Base-by-base conservation (phyloP, 2,329 filamentous ascomycete species). In the Aspergillus sp. region DNA sequence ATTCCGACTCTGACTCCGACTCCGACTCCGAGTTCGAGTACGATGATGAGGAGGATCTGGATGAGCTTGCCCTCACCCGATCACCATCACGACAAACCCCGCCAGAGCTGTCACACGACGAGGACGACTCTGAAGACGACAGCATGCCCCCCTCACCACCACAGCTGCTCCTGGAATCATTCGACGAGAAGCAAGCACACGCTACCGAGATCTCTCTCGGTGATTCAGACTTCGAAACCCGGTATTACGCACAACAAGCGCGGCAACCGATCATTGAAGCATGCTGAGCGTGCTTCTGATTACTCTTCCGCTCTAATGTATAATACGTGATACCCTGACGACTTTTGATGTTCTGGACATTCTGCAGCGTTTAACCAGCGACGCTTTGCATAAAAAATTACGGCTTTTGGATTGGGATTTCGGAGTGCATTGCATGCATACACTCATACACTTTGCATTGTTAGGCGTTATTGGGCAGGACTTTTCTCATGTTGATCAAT, bases 81-180 rank as follows among this genome's bases (percentile, higher is more conserved):
- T 89, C 88, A 64, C 82, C 82, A 28, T 92, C 89, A 6, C 89
- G 89, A 78, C 71, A 85, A 71, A 86, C 87, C 57, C 83, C 90
- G 56, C 90, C 90, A 8, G 90, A 91, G 74, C 86, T 92, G 61
- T 84, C 88, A 67, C 82, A 87, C 65, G 90, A 92, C 73, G 86
- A 85, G 64, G 89, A 89, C 65, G 81, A 83, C 2, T 89, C 87
- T 60, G 90, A 92, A 69, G 90, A 93, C 77, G 88, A 91, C 68
- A 80, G 83, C 52, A 81, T 91, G 86, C 91, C 91, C 7, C 89
- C 89, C 22, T 91, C 89, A 63, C 89, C 89, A 43, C 85, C 86
- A 51, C 72, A 77, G 64, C 66, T 84, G 30, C 75, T 83, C 41
- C 79, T 92, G 57, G 81, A 86, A 63, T 78, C 83, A 46, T 90